phyloP scores from a whole-genome alignment of 345 rosid genomes.

The Salix brachista region DNA sequence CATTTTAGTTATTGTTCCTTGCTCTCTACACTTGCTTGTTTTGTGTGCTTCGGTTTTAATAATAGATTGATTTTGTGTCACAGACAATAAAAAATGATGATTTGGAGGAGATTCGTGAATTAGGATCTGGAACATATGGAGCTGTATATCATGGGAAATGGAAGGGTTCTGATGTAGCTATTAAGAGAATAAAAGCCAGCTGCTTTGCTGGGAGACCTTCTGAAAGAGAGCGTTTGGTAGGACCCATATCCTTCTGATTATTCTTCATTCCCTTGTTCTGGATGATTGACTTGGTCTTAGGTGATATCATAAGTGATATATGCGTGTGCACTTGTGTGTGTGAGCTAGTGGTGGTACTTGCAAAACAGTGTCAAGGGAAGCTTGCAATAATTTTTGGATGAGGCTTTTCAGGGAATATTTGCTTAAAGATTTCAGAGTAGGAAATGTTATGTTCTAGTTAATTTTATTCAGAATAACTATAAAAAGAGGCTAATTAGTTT shows the following conservation, averaged over 20 bases:
- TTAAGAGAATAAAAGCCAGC: constrained; percentile 97
- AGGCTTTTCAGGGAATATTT: not conserved
- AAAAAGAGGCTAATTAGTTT: not conserved
- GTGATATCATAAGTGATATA: not conserved
- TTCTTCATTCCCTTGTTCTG: not conserved
- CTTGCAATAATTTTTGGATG: not conserved
- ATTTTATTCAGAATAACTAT: not conserved
- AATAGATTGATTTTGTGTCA: constrained; percentile 20
- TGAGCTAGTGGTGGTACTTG: not conserved
- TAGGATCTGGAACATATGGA: constrained; percentile 96
- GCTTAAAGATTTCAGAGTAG: not conserved
- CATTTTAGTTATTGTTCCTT: not conserved
- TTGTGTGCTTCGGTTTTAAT: constrained; percentile 13
- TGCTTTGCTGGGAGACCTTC: constrained; percentile 98
- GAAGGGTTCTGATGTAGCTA: constrained; percentile 99
- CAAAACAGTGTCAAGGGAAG: not conserved
- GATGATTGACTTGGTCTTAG: not conserved
- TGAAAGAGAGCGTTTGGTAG: constrained; percentile 75
- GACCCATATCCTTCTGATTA: not conserved
- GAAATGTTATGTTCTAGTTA: not conserved
- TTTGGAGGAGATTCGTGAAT: constrained; percentile 86
- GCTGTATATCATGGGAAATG: constrained; percentile 97
- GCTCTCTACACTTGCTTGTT: not conserved
- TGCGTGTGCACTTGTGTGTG: not conserved
- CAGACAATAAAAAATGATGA: constrained; percentile 88